Evolutionary conservation across 1,284 basidiomycete genomes (phyloP).

Genomic region (Trichosporon asahii): DNA sequence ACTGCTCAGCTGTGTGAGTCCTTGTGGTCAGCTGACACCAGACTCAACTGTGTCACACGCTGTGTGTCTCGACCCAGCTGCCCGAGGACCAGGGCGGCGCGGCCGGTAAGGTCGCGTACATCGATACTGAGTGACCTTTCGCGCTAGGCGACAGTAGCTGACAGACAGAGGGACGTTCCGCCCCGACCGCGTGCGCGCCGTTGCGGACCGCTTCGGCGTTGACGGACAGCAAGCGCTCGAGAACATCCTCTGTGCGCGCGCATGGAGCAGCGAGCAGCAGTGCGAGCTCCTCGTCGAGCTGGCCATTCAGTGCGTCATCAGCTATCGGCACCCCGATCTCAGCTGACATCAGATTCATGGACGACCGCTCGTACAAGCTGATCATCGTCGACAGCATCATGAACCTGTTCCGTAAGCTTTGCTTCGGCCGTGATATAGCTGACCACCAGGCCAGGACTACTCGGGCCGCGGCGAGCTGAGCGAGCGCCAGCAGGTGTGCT

Average conservation of each 20-base stretch:
- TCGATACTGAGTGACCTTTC: constrained; percentile 78
- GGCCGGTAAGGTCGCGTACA: constrained; percentile 86
- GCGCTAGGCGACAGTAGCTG: no score
- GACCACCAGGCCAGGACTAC: constrained; percentile 64
- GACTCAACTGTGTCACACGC: constrained; percentile 87
- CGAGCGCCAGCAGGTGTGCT: constrained; percentile 70
- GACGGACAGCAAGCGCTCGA: constrained; percentile 80
- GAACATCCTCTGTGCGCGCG: constrained; percentile 47
- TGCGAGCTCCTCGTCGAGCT: constrained; percentile 49
- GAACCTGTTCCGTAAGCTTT: constrained; percentile 73
- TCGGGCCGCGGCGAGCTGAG: constrained; percentile 87
- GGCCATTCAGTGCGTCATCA: constrained; percentile 41
- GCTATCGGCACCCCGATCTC: not conserved
- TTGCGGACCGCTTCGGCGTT: constrained; percentile 87
- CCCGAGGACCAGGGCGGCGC: constrained; percentile 86
- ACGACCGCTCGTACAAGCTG: constrained; percentile 51
- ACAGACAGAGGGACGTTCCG: constrained; percentile 72
- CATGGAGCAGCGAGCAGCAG: constrained; percentile 50
- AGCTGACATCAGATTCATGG: constrained; percentile 42
- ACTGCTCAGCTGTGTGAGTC: constrained; percentile 16
- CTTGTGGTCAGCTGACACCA: constrained; percentile 59
- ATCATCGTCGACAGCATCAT: constrained; percentile 77
- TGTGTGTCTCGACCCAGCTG: constrained; percentile 82
- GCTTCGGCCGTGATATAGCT: not conserved
- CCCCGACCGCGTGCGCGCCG: constrained; percentile 80